A percentile compares a stretch with the other conserved stretches of the same genome.
Conservation (phyloP, 2,329 filamentous ascomycete genomes). For the Aspergillus udagawae region DNA sequence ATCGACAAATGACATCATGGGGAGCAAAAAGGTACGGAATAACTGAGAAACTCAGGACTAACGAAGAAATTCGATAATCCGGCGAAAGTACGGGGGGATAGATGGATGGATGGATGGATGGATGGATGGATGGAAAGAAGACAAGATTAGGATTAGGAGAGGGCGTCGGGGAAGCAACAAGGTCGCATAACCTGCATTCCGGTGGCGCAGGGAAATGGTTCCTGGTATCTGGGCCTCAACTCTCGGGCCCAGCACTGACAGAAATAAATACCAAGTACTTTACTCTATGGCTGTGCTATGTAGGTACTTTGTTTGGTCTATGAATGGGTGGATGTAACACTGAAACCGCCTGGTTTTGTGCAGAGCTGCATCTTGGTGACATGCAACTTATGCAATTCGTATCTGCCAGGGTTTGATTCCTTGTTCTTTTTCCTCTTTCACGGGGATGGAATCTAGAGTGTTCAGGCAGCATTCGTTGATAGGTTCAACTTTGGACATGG, state of each 20-base stretch:
- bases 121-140: neutral
- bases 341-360: neutral
- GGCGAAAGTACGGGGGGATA: neutral
- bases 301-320: neutral
- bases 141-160: neutral
- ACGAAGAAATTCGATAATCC: neutral
- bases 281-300: neutral
- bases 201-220: neutral
- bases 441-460: neutral
- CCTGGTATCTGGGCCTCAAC: neutral
- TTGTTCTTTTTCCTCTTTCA: neutral
- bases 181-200: neutral
- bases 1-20: neutral
- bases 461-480: neutral
- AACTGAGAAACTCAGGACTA: neutral
- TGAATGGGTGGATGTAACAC: neutral
- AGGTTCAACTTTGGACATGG: neutral
- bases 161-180: neutral
- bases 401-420: neutral
- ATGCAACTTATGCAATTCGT: neutral
- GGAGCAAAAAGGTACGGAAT: neutral
- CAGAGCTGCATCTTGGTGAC: neutral
- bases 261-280: neutral
- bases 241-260: neutral
- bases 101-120: neutral